phyloP scores from a whole-genome alignment of 345 rosid genomes.

The Populus pruinosa region DNA sequence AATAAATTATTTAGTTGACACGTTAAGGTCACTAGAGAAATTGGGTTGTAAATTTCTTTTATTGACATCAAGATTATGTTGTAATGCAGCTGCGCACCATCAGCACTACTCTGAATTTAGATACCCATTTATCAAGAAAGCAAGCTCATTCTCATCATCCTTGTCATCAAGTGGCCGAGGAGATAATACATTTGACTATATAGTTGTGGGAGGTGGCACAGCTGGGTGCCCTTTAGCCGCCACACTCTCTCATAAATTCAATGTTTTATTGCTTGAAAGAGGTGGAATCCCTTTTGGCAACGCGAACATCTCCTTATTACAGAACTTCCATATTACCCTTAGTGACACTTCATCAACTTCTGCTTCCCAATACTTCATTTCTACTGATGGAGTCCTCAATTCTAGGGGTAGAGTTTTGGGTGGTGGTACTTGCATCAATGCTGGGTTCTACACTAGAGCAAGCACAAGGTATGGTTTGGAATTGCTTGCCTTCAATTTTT shows the following conservation, averaged over 20 bases:
- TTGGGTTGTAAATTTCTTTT: neutral
- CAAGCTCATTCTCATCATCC: conserved; percentile 72
- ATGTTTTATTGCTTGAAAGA: conserved; percentile 82
- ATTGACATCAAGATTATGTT: neutral
- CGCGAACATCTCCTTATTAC: conserved; percentile 74
- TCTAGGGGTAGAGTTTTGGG: conserved; percentile 90
- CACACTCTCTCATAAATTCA: conserved; percentile 74
- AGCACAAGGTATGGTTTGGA: conserved; percentile 49
- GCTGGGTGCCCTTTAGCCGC: conserved; percentile 97
- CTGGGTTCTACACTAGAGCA: conserved; percentile 90
- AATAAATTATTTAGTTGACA: no score
- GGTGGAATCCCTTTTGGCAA: conserved; percentile 94
- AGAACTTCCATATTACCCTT: conserved; percentile 72
- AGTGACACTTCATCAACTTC: conserved; percentile 77
- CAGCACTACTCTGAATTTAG: neutral
- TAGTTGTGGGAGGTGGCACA: conserved; percentile 90
- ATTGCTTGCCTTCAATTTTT: neutral
- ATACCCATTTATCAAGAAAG: conserved; percentile 70
- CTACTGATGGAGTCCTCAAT: conserved; percentile 91
- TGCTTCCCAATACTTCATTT: conserved; percentile 76
- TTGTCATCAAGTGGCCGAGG: conserved; percentile 41
- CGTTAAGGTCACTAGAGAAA: neutral
- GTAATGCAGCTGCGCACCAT: conserved; percentile 8
- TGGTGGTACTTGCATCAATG: conserved; percentile 89
- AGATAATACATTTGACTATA: conserved; percentile 60